These are phyloP conservation scores for Posidonia australis DNA, from an alignment of 106 monocot genomes.

Conservation along the genomic window DNA sequence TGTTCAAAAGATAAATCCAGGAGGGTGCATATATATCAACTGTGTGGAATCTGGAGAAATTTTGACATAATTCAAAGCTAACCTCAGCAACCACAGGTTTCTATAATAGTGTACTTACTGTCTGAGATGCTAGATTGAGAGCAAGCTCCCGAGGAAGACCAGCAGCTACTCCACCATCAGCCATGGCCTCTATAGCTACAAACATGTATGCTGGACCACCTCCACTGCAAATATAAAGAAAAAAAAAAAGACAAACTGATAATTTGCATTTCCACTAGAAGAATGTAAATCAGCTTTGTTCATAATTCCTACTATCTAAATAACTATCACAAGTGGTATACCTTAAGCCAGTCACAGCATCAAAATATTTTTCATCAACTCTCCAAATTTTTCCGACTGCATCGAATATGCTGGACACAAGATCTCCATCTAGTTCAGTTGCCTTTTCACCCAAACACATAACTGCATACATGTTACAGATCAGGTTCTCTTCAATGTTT, in stretches of 20 bases:
- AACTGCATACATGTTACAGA: conserved; percentile 28
- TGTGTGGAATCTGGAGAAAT: too few species aligned
- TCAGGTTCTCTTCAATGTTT: neutral
- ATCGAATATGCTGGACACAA: conserved; percentile 48
- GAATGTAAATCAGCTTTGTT: neutral
- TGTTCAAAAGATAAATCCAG: too few species aligned
- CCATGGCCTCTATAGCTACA: conserved; percentile 91
- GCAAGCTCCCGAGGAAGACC: conserved; percentile 95
- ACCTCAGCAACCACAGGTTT: neutral
- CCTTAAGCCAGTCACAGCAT: conserved; percentile 98
- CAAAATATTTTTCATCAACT: conserved; percentile 87
- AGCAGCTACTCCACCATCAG: conserved; percentile 99
- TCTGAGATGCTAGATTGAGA: conserved; percentile 84
- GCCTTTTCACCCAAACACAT: conserved; percentile 73
- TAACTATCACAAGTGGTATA: conserved; percentile 1
- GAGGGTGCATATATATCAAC: too few species aligned
- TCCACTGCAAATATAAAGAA: conserved; percentile 34
- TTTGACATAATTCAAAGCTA: neutral
- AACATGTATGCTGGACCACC: conserved; percentile 96
- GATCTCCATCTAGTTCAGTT: conserved; percentile 67
- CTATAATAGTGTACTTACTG: conserved; percentile 35
- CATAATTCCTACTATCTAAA: neutral
- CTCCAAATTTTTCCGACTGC: conserved; percentile 86
- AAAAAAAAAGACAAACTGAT: neutral
- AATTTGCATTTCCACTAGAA: neutral